A percentile compares a stretch with the other conserved stretches of the same genome.
Evolutionary conservation across 106 monocot species (phyloP).

Genomic region (Dioscorea dumetorum): DNA sequence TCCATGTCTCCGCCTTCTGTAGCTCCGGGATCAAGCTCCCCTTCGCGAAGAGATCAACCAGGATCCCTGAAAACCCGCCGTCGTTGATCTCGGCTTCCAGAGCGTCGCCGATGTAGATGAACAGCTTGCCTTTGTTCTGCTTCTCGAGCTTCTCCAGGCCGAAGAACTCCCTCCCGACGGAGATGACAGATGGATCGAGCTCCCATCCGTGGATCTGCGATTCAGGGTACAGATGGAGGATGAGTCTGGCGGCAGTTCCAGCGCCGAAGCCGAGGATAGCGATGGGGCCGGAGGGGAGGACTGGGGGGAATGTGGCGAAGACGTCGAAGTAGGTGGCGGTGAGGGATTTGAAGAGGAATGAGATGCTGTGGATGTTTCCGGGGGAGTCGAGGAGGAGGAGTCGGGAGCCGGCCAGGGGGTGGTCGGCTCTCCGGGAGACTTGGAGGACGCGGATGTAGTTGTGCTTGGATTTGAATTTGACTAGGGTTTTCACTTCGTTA

Average conservation of each 20-base stretch:
- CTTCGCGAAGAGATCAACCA: constrained; percentile 62
- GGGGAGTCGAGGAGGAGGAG: constrained; percentile 89
- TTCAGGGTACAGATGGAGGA: constrained; percentile 53
- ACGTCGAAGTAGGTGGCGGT: constrained; percentile 82
- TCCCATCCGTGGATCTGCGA: constrained; percentile 66
- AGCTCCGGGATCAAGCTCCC: constrained; percentile 71
- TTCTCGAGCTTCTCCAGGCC: constrained; percentile 58
- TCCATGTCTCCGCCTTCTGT: constrained; percentile 55
- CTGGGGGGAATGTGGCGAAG: constrained; percentile 82
- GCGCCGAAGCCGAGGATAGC: constrained; percentile 82
- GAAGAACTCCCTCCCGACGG: constrained; percentile 61
- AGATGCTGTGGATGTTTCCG: constrained; percentile 93
- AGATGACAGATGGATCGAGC: constrained; percentile 66
- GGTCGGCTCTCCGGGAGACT: constrained; percentile 61
- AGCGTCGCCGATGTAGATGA: constrained; percentile 54
- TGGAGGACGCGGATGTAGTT: constrained; percentile 78
- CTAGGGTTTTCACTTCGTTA: constrained; percentile 50
- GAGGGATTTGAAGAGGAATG: constrained; percentile 39
- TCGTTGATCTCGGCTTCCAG: constrained; percentile 28
- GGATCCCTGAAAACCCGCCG: constrained; percentile 52
- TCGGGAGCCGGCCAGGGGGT: constrained; percentile 74
- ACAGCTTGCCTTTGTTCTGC: constrained; percentile 23
- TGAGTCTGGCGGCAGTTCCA: constrained; percentile 57
- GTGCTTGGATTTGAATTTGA: constrained; percentile 51
- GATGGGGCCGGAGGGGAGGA: constrained; percentile 64